These are phyloP conservation scores for Trametes cinnabarina DNA, from an alignment of 768 basidiomycete genomes.

Conservation along the genomic window DNA sequence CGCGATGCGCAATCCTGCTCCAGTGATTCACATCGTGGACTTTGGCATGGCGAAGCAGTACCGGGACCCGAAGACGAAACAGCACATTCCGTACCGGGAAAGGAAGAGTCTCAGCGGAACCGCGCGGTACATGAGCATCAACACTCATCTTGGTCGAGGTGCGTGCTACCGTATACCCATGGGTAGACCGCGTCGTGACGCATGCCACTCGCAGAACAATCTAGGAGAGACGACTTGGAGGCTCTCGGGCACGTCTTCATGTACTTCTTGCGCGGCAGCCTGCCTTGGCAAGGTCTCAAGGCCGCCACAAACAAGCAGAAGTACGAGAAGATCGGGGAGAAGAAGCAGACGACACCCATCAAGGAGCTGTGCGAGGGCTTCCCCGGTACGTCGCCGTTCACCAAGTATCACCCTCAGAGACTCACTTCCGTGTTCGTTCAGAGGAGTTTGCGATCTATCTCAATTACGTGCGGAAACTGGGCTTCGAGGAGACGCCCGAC, in stretches of 20 bases:
- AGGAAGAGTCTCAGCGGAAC: constrained; percentile 96
- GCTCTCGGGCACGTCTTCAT: constrained; percentile 99
- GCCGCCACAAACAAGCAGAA: constrained; percentile 99
- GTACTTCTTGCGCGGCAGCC: constrained; percentile 95
- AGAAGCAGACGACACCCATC: constrained; percentile 98
- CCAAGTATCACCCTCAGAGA: constrained; percentile 1
- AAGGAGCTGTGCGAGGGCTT: constrained; percentile 95
- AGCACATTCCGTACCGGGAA: constrained; percentile 98
- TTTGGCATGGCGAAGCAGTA: constrained; percentile 99
- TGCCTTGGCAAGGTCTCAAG: constrained; percentile 99
- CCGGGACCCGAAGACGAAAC: constrained; percentile 97
- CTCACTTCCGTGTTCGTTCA: constrained; percentile 31
- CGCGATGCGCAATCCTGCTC: not conserved
- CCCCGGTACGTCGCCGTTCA: constrained; percentile 60
- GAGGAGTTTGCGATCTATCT: constrained; percentile 99
- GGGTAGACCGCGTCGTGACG: not conserved
- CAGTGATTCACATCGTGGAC: constrained; percentile 92
- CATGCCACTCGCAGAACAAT: constrained; percentile 59
- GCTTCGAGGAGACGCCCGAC: constrained; percentile 98
- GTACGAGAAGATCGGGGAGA: constrained; percentile 99
- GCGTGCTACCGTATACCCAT: too few species aligned
- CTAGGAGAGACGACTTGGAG: constrained; percentile 94
- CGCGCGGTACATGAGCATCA: constrained; percentile 99
- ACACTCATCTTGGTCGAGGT: constrained; percentile 98
- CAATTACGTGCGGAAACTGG: constrained; percentile 98